Evolutionary conservation across 2,329 filamentous ascomycete species (phyloP).

Genomic region (Gremmenia infestans): DNA sequence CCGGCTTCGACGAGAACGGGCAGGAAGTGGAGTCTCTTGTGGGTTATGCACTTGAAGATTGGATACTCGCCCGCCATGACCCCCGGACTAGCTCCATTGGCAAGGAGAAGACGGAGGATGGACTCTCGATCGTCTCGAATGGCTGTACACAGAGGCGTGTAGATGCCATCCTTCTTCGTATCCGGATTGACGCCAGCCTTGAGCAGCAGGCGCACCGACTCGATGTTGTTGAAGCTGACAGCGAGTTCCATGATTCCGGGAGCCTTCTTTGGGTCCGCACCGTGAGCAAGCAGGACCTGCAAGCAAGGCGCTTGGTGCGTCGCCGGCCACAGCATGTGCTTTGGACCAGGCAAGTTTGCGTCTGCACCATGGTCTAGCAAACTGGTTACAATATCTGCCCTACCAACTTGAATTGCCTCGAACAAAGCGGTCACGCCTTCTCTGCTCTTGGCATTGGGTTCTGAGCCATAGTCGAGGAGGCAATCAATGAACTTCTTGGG

Average conservation of each 20-base stretch:
- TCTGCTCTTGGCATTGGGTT: constrained; percentile 54
- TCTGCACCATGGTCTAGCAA: constrained; percentile 57
- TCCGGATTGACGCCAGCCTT: constrained; percentile 57
- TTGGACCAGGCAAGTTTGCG: constrained; percentile 63
- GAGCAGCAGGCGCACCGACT: constrained; percentile 53
- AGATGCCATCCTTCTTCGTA: constrained; percentile 58
- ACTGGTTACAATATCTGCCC: constrained; percentile 50
- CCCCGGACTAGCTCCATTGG: constrained; percentile 47
- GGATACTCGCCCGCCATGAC: constrained; percentile 58
- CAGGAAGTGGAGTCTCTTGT: constrained; percentile 57
- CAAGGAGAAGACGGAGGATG: constrained; percentile 55
- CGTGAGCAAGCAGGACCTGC: constrained; percentile 51
- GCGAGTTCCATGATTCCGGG: constrained; percentile 62
- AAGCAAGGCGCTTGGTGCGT: constrained; percentile 55
- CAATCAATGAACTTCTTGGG: constrained; percentile 52
- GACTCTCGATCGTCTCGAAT: constrained; percentile 61
- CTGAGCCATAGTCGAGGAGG: constrained; percentile 54
- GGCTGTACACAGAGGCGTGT: constrained; percentile 62
- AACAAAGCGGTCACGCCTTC: constrained; percentile 61
- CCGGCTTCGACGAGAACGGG: constrained; percentile 56
- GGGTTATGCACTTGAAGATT: constrained; percentile 63
- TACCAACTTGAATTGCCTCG: constrained; percentile 51
- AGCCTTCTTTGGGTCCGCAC: constrained; percentile 54
- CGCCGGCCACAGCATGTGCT: constrained; percentile 64
- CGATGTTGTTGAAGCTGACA: constrained; percentile 57